Base-by-base conservation (phyloP, 805 yeast genomes). In the Starmerella vaccinii region DNA sequence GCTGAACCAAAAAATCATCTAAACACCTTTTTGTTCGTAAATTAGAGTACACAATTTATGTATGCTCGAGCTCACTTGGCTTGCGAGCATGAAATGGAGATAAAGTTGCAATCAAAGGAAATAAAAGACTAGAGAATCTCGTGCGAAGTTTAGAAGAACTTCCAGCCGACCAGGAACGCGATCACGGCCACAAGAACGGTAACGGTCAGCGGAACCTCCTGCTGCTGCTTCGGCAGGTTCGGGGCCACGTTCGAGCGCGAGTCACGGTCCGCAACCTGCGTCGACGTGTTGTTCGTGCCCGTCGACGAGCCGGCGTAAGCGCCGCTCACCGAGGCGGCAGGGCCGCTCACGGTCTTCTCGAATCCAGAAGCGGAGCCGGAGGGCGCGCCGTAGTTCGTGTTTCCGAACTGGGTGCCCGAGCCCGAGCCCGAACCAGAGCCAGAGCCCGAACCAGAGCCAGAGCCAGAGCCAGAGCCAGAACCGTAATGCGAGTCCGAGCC, bases 121-220 rank as follows among this genome's bases (percentile, higher is more conserved):
- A 13, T 10, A 15, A 19, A 38, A 23, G 29, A 38, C 30, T 22
- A 38, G n/a, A 32, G 18, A 32, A 38, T 15, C 30, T 8, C 7
- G 21, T 12, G 42, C 15, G 34, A 38, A 41, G 40, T 33, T 68
- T 71, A 81, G 61, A 79, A 79, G 59, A 82, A 76, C 65, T 80
- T 72, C 86, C 88, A 83, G 48, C 88, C 90, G 55, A 82, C 68
- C 43, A 77, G 62, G 60, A 78, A 68, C 30, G 78, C 75, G 51
- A 78, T 61, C 39, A 76, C 69, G 59, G 80, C 85, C 64, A 73
- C 74, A 68, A 70, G 63, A 57, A 73, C 64, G 57, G 82, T 80
- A 48, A 75, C 65, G 27, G 79, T 78, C 37, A 77, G 66, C 19
- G 84, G 74, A 41, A 82, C 68, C 15, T 80, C 81, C 23, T 49